Base-by-base conservation (phyloP, 164 flowering plant genomes). In the Annona squamosa region DNA sequence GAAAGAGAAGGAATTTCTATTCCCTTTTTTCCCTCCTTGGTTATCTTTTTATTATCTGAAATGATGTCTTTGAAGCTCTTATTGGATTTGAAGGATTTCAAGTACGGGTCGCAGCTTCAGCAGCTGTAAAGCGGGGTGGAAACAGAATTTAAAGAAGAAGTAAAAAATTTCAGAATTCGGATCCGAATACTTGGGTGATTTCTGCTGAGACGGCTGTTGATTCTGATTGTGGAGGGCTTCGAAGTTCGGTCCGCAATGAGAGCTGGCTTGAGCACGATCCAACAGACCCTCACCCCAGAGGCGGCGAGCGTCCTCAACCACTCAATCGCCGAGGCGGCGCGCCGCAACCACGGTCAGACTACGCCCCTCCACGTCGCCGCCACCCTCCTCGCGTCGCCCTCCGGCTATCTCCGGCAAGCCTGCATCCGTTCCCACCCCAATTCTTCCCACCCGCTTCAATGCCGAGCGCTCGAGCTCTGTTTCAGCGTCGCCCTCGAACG, bases 341-440 rank as follows among this genome's bases (percentile, higher is more conserved):
- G 98, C 1, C 81, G 98, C 5, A 90, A 86, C 75, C 98, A 96
- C 78, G 90, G 96, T 62, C 99, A 96, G 65, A 90, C 97, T 6
- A 93, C 99, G 71, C 99, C 99, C 47, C 89, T 96, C 0, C 99
- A 96, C 66, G 98, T 96, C 72, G 99, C 99, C 45, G 88, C 95
- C 18, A 88, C 94, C 1, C 92, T 96, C 0, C 78, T 96, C 5
- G 78, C 91, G 5, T 88, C 98, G 0, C 92, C 97, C 2, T 73
- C 97, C 12, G 97, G 97, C 4, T 88, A 78, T 47, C 88, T 96
- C 72, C 85, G 97, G 3, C 97, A 90, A 68, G 98, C 99, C 0
- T 96, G 99, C 75, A 89, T 93, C 72, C 88, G 92, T 52, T 91
- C 97, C 13, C 99, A 96, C 83, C 97, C 98, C 47, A 93, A 91